Percentiles rank a stretch among this genome's conserved stretches.
phyloP scores from a whole-genome alignment of 352 stramenopile genomes.

The Globisporangium apiculatum region DNA sequence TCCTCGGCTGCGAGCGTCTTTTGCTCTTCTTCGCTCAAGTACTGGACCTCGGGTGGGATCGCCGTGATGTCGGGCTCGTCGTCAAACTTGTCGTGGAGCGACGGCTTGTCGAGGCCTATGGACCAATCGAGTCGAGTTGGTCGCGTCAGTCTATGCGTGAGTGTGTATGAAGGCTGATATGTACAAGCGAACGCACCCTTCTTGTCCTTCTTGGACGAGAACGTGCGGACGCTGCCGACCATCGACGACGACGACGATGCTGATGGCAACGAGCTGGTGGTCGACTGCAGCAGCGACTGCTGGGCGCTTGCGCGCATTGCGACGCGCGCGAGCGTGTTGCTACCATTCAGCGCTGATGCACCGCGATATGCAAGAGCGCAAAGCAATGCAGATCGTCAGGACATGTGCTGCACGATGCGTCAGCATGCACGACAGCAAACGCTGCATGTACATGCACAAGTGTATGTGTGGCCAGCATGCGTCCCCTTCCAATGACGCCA shows the following conservation, averaged over 20 bases:
- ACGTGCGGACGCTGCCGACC: conserved; percentile 14
- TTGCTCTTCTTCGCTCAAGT: conserved; percentile 40
- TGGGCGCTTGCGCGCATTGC: conserved; percentile 16
- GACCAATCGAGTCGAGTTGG: no score
- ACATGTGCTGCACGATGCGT: no score
- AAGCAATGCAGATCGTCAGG: no score
- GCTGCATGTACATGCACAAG: no score
- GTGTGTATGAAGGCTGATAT: no score
- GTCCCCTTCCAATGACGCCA: no score
- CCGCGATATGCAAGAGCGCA: no score
- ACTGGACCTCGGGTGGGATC: conserved; percentile 54
- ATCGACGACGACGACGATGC: neutral
- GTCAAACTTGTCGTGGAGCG: conserved; percentile 47
- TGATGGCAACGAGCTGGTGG: neutral
- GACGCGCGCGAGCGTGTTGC: conserved; percentile 12
- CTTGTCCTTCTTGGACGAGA: conserved; percentile 59
- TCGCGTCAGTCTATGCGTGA: no score
- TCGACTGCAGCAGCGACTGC: conserved; percentile 11
- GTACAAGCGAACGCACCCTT: conserved; percentile 19
- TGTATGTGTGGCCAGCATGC: no score
- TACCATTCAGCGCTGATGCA: conserved; percentile 14
- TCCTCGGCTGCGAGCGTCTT: conserved; percentile 16
- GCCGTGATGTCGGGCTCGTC: conserved; percentile 38
- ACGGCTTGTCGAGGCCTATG: conserved; percentile 37
- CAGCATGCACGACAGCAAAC: no score